phyloP scores from a whole-genome alignment of 2,329 filamentous ascomycete genomes.

The Beauveria sp. region DNA sequence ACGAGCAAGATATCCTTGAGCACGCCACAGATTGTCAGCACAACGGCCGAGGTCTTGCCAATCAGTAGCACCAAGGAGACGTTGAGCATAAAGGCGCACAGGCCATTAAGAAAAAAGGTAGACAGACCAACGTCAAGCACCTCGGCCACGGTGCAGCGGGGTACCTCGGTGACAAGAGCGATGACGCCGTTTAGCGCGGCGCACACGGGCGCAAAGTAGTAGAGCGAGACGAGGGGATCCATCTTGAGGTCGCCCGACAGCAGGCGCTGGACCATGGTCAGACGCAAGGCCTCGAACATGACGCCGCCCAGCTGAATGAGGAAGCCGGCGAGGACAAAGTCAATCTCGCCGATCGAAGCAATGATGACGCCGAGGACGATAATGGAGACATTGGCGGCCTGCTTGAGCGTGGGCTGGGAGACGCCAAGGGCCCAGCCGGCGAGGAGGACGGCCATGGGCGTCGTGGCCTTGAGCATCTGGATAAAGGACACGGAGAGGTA shows the following conservation, averaged over 20 bases:
- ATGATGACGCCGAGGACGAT: constrained; percentile 94
- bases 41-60: constrained; percentile 78
- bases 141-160: constrained; percentile 59
- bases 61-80: constrained; percentile 83
- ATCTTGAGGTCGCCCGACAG: constrained; percentile 83
- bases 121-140: constrained; percentile 66
- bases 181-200: constrained; percentile 72
- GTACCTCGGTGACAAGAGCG: constrained; percentile 67
- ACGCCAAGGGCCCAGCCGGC: constrained; percentile 84
- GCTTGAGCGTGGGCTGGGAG: constrained; percentile 73
- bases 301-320: constrained; percentile 73
- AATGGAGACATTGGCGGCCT: constrained; percentile 85
- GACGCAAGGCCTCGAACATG: constrained; percentile 71
- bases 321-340: constrained; percentile 77
- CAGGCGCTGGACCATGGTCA: constrained; percentile 78
- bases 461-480: constrained; percentile 99
- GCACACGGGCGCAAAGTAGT: constrained; percentile 84
- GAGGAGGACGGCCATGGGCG: constrained; percentile 84
- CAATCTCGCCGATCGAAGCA: constrained; percentile 90
- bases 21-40: constrained; percentile 80
- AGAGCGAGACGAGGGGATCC: constrained; percentile 81
- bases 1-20: constrained; percentile 85
- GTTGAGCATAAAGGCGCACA: constrained; percentile 74
- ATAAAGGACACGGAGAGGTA: constrained; percentile 96
- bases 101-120: constrained; percentile 68